phyloP scores from a whole-genome alignment of 2,329 filamentous ascomycete genomes.

The Lachnellula arida region DNA sequence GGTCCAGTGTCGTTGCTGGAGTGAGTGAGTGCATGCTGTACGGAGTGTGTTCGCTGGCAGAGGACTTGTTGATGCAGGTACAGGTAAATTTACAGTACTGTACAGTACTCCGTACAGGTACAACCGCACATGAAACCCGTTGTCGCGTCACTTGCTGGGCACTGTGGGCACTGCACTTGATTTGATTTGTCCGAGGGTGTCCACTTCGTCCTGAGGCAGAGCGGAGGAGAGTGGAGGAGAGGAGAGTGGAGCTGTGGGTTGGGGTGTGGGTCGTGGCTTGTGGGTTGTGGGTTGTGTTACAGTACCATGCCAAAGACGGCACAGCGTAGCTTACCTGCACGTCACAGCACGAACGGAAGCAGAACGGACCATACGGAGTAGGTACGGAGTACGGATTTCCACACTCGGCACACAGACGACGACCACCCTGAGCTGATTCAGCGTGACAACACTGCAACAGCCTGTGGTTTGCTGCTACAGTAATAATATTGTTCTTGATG shows the following conservation, averaged over 20 bases:
- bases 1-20: neutral
- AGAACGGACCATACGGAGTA: neutral
- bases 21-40: neutral
- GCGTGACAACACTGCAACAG: neutral
- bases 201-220: no score
- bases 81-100: neutral
- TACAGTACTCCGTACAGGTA: neutral
- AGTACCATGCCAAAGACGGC: neutral
- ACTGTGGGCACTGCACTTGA: neutral
- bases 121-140: conserved; percentile 7
- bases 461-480: neutral
- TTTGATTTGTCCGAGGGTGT: neutral
- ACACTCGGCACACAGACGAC: neutral
- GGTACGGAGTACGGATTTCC: neutral
- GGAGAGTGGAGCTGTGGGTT: no score
- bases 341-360: neutral
- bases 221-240: no score
- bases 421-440: neutral
- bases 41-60: conserved; percentile 1
- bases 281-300: neutral
- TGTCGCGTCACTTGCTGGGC: neutral
- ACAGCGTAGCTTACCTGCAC: neutral
- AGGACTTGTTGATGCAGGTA: neutral
- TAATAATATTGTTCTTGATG: neutral
- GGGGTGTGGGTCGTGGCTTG: no score